A percentile compares a stretch with the other conserved stretches of the same genome.
phyloP scores from a whole-genome alignment of 768 basidiomycete species.

The Psilocybe cyanescens region DNA sequence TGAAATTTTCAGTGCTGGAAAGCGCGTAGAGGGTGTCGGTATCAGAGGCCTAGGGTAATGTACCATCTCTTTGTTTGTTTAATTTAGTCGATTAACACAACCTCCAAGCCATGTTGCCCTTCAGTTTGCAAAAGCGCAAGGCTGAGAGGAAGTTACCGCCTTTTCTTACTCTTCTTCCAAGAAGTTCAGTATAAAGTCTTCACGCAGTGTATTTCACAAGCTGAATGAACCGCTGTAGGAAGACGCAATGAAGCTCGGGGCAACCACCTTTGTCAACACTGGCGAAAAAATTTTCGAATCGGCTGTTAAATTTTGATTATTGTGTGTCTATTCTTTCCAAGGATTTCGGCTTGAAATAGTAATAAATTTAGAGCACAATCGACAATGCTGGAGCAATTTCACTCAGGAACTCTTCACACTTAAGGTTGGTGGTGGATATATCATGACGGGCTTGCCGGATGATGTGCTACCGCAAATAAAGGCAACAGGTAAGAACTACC shows the following conservation, averaged over 20 bases:
- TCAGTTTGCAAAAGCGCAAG: constrained; percentile 51
- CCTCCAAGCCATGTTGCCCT: constrained; percentile 32
- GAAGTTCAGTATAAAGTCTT: not conserved
- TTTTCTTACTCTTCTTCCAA: constrained; percentile 50
- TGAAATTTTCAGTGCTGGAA: constrained; percentile 50
- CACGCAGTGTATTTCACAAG: not conserved
- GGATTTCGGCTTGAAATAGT: not conserved
- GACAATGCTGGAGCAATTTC: constrained; percentile 17
- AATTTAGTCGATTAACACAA: not conserved
- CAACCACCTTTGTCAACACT: constrained; percentile 10
- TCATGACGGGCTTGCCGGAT: constrained; percentile 18
- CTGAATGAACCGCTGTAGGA: constrained; percentile 1
- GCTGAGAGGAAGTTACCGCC: constrained; percentile 54
- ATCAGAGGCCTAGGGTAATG: constrained; percentile 60
- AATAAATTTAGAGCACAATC: constrained; percentile 10
- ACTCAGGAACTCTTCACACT: constrained; percentile 12
- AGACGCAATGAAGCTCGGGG: constrained; percentile 17
- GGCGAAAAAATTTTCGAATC: constrained; percentile 9
- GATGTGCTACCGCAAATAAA: constrained; percentile 12
- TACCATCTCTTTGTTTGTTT: not conserved
- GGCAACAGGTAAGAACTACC: constrained; percentile 3
- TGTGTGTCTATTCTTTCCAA: not conserved
- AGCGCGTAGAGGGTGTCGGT: constrained; percentile 66
- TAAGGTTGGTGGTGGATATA: constrained; percentile 12
- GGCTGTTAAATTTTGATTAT: constrained; percentile 12